A percentile compares a stretch with the other conserved stretches of the same genome.
Evolutionary conservation across 192 early-diverging fungal species (phyloP).

Genomic region (Coemansia sp.): DNA sequence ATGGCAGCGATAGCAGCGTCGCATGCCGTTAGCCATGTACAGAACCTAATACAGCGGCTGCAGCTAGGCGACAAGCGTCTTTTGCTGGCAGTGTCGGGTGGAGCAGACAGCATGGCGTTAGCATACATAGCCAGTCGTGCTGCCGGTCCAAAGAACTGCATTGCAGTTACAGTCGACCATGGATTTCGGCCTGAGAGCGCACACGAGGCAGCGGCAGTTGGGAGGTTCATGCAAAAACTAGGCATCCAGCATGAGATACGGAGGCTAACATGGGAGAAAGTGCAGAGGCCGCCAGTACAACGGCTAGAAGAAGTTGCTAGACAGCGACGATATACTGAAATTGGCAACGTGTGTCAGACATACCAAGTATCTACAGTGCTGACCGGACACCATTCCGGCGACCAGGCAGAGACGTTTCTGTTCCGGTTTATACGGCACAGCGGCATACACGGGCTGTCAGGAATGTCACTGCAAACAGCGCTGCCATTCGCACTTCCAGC

Average conservation of each 20-base stretch:
- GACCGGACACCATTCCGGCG: slow-evolving; percentile 51
- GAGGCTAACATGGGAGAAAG: slow-evolving; percentile 16
- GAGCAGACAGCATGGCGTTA: slow-evolving; percentile 55
- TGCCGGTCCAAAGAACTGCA: slow-evolving; percentile 23
- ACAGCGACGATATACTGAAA: slow-evolving; percentile 28
- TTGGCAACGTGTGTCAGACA: slow-evolving; percentile 12
- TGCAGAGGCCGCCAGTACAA: slow-evolving; percentile 13
- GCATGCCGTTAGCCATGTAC: slow-evolving; percentile 20
- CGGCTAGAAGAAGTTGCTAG: slow-evolving; percentile 47
- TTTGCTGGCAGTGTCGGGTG: slow-evolving; percentile 54
- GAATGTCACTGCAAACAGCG: slow-evolving; percentile 26
- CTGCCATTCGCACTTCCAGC: slow-evolving; percentile 5
- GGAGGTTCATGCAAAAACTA: slow-evolving; percentile 23
- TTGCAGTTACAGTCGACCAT: slow-evolving; percentile 49
- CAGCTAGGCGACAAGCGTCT: slow-evolving; percentile 22
- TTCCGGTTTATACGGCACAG: slow-evolving; percentile 41
- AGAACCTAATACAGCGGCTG: slow-evolving; percentile 18
- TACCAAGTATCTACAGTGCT: slow-evolving; percentile 23
- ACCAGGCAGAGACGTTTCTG: slow-evolving; percentile 55
- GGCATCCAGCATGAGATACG: slow-evolving; percentile 37
- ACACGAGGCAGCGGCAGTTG: slow-evolving; percentile 34
- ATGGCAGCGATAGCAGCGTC: neutral
- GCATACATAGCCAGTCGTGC: slow-evolving; percentile 39
- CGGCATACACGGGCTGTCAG: slow-evolving; percentile 42
- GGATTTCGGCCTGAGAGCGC: slow-evolving; percentile 44